phyloP scores from a whole-genome alignment of 2,329 filamentous ascomycete species.

The Paecilomyces sp. region DNA sequence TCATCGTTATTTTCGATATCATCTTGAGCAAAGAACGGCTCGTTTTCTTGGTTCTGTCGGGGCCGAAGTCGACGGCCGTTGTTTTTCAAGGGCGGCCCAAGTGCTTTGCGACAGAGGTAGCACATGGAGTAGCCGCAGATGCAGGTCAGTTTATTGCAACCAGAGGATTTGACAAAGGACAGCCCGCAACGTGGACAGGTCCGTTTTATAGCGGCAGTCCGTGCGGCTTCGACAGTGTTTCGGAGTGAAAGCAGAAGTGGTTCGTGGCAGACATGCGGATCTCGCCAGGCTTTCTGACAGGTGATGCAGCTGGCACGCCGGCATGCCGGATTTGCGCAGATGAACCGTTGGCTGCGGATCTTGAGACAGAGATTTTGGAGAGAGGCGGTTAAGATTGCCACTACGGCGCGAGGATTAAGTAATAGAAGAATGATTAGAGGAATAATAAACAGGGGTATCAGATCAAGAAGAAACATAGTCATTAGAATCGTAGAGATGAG shows the following conservation, averaged over 20 bases:
- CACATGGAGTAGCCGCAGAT: constrained; percentile 97
- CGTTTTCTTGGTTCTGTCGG: constrained; percentile 13
- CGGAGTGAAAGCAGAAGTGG: constrained; percentile 73
- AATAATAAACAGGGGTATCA: constrained; percentile 41
- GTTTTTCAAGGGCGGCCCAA: constrained; percentile 20
- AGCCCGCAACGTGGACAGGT: constrained; percentile 89
- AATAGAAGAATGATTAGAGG: constrained; percentile 52
- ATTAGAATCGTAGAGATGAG: constrained; percentile 48
- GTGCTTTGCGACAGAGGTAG: constrained; percentile 80
- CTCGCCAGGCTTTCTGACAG: constrained; percentile 75
- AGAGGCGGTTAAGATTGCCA: constrained; percentile 50
- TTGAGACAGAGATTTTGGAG: constrained; percentile 62
- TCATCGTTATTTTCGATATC: constrained; percentile 15
- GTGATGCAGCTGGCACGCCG: constrained; percentile 66
- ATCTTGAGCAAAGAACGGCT: constrained; percentile 8
- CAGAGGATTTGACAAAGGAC: constrained; percentile 84
- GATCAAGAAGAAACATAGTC: constrained; percentile 33
- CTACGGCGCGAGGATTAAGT: constrained; percentile 44
- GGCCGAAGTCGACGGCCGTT: constrained; percentile 1
- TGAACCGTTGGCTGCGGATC: constrained; percentile 67
- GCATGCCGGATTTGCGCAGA: constrained; percentile 66
- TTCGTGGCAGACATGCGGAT: constrained; percentile 87
- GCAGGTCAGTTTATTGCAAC: constrained; percentile 96
- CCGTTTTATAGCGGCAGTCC: constrained; percentile 88
- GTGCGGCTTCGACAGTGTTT: constrained; percentile 84